Percentiles rank a stretch among this genome's conserved stretches.
phyloP scores from a whole-genome alignment of 2,329 filamentous ascomycete genomes.

The Colletotrichum sp. region DNA sequence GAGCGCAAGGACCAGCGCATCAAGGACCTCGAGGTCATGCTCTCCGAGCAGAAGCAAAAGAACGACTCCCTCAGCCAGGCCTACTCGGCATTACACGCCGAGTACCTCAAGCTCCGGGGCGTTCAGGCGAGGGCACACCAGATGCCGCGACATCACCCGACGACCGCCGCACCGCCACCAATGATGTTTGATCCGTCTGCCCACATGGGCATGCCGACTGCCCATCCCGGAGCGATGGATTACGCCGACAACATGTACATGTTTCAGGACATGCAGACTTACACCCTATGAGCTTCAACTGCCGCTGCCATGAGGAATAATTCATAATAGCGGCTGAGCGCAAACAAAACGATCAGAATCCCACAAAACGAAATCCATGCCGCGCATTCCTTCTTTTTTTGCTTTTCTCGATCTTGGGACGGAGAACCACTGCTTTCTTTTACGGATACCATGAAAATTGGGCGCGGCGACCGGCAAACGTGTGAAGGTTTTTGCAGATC shows the following conservation, averaged over 20 bases:
- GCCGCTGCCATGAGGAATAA: neutral
- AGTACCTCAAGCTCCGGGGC: constrained; percentile 42
- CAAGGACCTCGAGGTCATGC: constrained; percentile 64
- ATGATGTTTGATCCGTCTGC: constrained; percentile 11
- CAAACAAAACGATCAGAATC: neutral
- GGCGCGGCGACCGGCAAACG: neutral
- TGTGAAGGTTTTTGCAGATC: neutral
- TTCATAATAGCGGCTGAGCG: neutral
- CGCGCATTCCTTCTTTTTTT: neutral
- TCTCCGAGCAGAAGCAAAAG: constrained; percentile 57
- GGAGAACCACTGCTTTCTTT: neutral
- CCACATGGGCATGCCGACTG: constrained; percentile 21
- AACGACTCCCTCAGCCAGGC: constrained; percentile 61
- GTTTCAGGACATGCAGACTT: constrained; percentile 30
- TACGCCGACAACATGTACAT: constrained; percentile 33
- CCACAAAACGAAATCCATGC: neutral
- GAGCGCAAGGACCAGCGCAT: constrained; percentile 60
- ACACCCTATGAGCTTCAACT: constrained; percentile 21
- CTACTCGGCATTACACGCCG: constrained; percentile 53
- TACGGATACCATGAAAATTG: neutral
- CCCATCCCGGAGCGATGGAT: constrained; percentile 22
- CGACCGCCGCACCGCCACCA: constrained; percentile 2
- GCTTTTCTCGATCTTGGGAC: neutral
- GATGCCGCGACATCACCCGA: constrained; percentile 1
- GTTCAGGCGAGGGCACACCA: constrained; percentile 13